A percentile compares a stretch with the other conserved stretches of the same genome.
Evolutionary conservation across 1,284 basidiomycete genomes (phyloP).

Genomic region (Taiwanofungus camphoratus): DNA sequence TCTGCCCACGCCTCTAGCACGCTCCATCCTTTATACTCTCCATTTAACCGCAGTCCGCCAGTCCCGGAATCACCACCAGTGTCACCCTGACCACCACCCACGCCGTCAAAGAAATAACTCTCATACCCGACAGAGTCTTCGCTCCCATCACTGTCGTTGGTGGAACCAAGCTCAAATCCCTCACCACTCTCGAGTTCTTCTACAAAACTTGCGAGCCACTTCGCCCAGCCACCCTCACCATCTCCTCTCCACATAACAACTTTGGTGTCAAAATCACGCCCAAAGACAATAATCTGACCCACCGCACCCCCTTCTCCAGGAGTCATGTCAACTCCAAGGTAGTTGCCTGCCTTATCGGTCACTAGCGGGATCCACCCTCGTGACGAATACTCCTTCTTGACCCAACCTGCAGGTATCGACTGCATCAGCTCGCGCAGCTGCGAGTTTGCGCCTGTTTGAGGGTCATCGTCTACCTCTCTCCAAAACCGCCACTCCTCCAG

Average conservation of each 20-base stretch:
- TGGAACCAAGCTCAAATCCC: constrained; percentile 71
- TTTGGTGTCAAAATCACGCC: constrained; percentile 96
- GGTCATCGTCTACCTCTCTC: constrained; percentile 86
- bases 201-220: constrained; percentile 88
- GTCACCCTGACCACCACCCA: constrained; percentile 66
- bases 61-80: constrained; percentile 68
- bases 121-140: constrained; percentile 86
- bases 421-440: constrained; percentile 76
- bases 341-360: constrained; percentile 92
- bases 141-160: constrained; percentile 51
- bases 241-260: constrained; percentile 92
- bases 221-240: constrained; percentile 89
- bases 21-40: constrained; percentile 86
- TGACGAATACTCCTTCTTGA: constrained; percentile 86
- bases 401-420: constrained; percentile 88
- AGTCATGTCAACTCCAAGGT: constrained; percentile 92
- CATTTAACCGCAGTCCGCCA: constrained; percentile 64
- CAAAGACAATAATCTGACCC: constrained; percentile 97
- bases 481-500: constrained; percentile 92
- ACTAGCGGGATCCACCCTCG: constrained; percentile 96
- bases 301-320: constrained; percentile 72
- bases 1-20: constrained; percentile 91
- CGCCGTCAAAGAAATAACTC: constrained; percentile 79
- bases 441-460: constrained; percentile 70
- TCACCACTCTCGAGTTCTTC: constrained; percentile 92